Base-by-base conservation (phyloP, 1,284 basidiomycete species). In the Leucoagaricus sp. region DNA sequence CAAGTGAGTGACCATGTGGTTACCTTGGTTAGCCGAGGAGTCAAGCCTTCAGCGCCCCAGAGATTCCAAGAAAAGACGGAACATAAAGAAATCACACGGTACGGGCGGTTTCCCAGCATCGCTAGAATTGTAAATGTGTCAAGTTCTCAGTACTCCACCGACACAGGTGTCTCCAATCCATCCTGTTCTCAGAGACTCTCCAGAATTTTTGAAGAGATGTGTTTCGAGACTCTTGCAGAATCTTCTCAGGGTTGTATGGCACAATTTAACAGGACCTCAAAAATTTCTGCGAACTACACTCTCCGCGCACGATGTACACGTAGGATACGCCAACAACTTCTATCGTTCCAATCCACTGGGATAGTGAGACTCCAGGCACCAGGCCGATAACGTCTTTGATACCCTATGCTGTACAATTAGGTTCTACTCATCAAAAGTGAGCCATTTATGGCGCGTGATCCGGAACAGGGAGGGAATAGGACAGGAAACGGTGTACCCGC, bases 341-440 rank as follows among this genome's bases (percentile, higher is more conserved):
- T 19, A 86, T 69, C 36, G 83, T 78, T 44, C 77, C 75, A 42
- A 89, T 74, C 87, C 87, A 91, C 60, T 87, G 83, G 1, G 79
- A 78, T 40, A 86, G 69, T 5, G 80, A 78, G 60, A 83, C 78
- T 3, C 89, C 87, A 4, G 89, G 89, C 7, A 90, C 67, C 42
- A 91, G 77, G 29, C 82, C 83, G 62, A 88, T 72, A 58, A 89
- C 74, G 63, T 90, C 88, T 66, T 84, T 76, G 61, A 88, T 75
- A 65, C 88, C 26, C 87, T 79, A 64, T 91, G 89, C 62, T 85
- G 80, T 1, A 86, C 86, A 53, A 91, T 85, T 53, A 79, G 80
- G 10, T 85, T 86, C 65, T 85, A 84, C 62, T 90, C 89, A 67
- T 91, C 91, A 68, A 91, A 89, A 28, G 80, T 79, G 19, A 91